Percentiles rank a stretch among this genome's conserved stretches.
Conservation (phyloP, 164 flowering plant species). For the Magnolia kwangsiensis region DNA sequence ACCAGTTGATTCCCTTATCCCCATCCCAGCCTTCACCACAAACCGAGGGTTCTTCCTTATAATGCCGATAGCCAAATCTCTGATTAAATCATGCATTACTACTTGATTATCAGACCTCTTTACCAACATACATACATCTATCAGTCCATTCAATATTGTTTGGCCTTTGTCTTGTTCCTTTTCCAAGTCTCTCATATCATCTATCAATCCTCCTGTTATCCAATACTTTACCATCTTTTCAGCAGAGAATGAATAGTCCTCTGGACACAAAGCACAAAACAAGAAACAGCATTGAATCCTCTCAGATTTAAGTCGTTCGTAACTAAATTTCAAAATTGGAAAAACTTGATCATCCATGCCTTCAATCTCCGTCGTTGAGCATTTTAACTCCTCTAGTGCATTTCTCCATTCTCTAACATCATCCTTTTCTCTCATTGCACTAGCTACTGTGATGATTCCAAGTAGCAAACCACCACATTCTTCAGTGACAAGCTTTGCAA, state of each 20-base stretch:
- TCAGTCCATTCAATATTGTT: no score
- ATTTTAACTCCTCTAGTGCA: conserved; percentile 1
- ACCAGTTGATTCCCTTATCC: no score
- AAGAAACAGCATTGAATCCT: neutral
- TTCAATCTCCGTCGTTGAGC: neutral
- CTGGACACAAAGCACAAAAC: conserved; percentile 5
- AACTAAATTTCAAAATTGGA: conserved; percentile 1
- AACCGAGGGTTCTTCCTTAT: no score
- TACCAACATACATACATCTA: no score
- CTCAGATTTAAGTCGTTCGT: neutral
- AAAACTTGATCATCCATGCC: conserved; percentile 7
- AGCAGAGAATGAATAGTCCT: neutral
- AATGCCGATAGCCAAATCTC: no score
- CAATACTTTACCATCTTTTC: no score
- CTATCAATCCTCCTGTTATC: no score
- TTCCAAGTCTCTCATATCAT: no score
- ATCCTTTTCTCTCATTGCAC: conserved; percentile 9
- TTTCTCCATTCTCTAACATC: neutral
- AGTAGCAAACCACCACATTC: conserved; percentile 12
- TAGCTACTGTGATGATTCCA: conserved; percentile 5
- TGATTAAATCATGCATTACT: no score
- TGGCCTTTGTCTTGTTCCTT: no score
- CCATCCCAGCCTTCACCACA: no score
- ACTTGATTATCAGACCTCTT: no score
- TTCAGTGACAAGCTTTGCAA: conserved; percentile 4